Evolutionary conservation across 108 stramenopile species (phyloP).

Genomic region (Stephanodiscus minutulus): DNA sequence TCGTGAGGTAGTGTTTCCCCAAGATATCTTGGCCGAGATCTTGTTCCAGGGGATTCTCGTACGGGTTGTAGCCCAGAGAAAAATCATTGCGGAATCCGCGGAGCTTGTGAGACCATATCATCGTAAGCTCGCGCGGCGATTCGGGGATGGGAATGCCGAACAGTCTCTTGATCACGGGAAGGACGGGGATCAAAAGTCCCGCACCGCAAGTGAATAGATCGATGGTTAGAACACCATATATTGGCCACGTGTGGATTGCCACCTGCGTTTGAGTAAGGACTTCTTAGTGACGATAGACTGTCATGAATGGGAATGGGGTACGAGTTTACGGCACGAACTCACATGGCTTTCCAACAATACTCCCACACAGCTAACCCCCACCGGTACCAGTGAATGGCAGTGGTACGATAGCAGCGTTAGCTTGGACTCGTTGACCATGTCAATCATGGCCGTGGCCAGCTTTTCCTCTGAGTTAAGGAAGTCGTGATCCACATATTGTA

Average conservation of each 20-base stretch:
- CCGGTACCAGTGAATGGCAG: slow-evolving; percentile 70
- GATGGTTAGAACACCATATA: slow-evolving; percentile 75
- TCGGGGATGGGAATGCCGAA: slow-evolving; percentile 46
- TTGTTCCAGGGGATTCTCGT: slow-evolving; percentile 17
- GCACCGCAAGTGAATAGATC: slow-evolving; percentile 77
- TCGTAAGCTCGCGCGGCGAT: slow-evolving; percentile 1
- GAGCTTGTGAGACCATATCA: slow-evolving; percentile 51
- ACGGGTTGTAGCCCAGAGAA: not conserved
- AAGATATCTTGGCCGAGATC: slow-evolving; percentile 27
- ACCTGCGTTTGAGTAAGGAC: slow-evolving; percentile 39
- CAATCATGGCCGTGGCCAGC: slow-evolving; percentile 67
- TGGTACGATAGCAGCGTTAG: slow-evolving; percentile 67
- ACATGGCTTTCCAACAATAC: slow-evolving; percentile 70
- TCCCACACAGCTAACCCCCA: slow-evolving; percentile 76
- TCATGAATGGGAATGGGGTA: slow-evolving; percentile 4
- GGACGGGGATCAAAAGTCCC: slow-evolving; percentile 52
- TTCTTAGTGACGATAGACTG: not conserved
- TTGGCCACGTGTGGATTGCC: slow-evolving; percentile 83
- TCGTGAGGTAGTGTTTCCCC: slow-evolving; percentile 1
- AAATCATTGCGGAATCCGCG: slow-evolving; percentile 58
- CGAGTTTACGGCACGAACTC: not conserved
- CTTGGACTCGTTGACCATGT: slow-evolving; percentile 56
- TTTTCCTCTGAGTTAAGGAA: slow-evolving; percentile 68
- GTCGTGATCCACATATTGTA: slow-evolving; percentile 56
- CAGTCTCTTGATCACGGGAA: slow-evolving; percentile 54